Evolutionary conservation across 768 basidiomycete genomes (phyloP), one percentile per base, ranked within the genome.

Genomic region (Albatrellus ellisii): DNA sequence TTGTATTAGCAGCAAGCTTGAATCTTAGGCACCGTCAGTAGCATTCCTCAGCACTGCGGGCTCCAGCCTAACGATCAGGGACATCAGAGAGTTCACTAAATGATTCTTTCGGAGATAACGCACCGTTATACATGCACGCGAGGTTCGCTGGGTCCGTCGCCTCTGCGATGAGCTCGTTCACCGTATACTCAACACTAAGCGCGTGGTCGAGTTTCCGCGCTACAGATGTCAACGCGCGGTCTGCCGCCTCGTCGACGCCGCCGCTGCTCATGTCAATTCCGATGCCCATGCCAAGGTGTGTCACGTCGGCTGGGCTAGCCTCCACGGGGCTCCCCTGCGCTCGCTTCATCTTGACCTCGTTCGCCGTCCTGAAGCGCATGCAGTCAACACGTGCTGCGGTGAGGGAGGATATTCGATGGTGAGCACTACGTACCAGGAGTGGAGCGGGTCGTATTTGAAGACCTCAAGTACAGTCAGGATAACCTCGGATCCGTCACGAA

Each of bases 401-500:
- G 28, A 10, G 21, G 6, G 17, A 10, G 36, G 24, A 27, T 47
- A 21, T 10, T 11, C 25, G 26, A 31, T n/a, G 24, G 11, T 6
- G 12, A 9, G 3, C 7, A 20, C 20, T 43, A 50, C 75, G 26
- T 37, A 89, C 92, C 94, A 98, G 24, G 77, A 80, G 52, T 97
- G 86, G 15, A 99, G 69, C 4, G 95, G 94, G 58, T 99, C 94
- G 54, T 94, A 77, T 58, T 86, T 89, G 75, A 98, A 95, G 11
- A 97, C 94, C 54, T 95, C 92, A 27, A 99, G 68, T 3, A 99
- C 84, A 1, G 92, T 97, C 72, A 91, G 76, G 54, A 99, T 80
- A 34, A 94, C 76, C 26, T 79, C 83, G 0, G 87, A 86, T 8
- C 79, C 74, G 28, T 83, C 79, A 9, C 92, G 74, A 26, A 98